Percentiles rank a stretch among this genome's conserved stretches.
phyloP scores from a whole-genome alignment of 2,329 filamentous ascomycete genomes.

The Monosporascus cannonballus region DNA sequence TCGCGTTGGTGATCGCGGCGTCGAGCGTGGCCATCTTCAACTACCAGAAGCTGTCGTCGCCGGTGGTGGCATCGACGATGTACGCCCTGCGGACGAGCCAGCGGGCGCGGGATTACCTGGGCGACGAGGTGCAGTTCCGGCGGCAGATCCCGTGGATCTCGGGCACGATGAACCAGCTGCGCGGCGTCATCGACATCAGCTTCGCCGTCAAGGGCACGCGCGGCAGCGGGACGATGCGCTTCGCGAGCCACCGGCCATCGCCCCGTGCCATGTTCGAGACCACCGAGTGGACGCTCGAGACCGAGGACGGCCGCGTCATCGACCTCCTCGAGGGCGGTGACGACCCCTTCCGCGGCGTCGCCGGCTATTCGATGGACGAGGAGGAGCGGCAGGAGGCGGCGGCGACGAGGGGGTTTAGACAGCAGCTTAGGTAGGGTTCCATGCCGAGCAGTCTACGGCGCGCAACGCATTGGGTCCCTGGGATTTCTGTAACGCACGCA shows the following conservation, averaged over 20 bases:
- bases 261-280: slow-evolving; percentile 70
- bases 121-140: slow-evolving; percentile 80
- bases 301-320: slow-evolving; percentile 52
- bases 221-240: slow-evolving; percentile 66
- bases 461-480: neutral
- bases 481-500: neutral
- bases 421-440: slow-evolving; percentile 32
- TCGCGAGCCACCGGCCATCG: slow-evolving; percentile 65
- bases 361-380: slow-evolving; percentile 35
- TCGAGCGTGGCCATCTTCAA: slow-evolving; percentile 92
- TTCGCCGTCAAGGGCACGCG: slow-evolving; percentile 82
- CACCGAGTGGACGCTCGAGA: slow-evolving; percentile 79
- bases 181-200: slow-evolving; percentile 79
- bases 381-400: slow-evolving; percentile 33
- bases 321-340: slow-evolving; percentile 68
- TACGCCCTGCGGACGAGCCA: slow-evolving; percentile 84
- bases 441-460: too few relatives aligned
- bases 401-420: slow-evolving; percentile 44
- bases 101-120: slow-evolving; percentile 68
- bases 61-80: slow-evolving; percentile 78
- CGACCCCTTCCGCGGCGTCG: slow-evolving; percentile 59
- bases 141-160: slow-evolving; percentile 76
- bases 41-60: slow-evolving; percentile 92
- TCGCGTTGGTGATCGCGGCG: slow-evolving; percentile 63
- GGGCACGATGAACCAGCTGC: slow-evolving; percentile 88